Evolutionary conservation across 768 basidiomycete species (phyloP).

Genomic region (Daedaleopsis sinensis): DNA sequence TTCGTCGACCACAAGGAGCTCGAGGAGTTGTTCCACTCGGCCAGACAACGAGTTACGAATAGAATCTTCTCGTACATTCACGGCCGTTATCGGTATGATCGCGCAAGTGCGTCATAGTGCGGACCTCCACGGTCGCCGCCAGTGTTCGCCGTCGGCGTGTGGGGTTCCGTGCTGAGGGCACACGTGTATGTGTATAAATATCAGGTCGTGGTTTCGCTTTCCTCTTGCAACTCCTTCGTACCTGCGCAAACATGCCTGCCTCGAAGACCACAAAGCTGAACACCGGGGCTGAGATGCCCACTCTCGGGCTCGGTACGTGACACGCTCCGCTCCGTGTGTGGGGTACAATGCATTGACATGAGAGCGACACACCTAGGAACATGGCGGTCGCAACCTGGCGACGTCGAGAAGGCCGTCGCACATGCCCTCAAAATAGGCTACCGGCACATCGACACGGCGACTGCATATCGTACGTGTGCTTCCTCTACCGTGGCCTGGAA

Average conservation of each 20-base stretch:
- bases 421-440: conserved; percentile 77
- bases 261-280: conserved; percentile 56
- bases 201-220: neutral
- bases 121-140: neutral
- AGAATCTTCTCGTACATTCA: too few species aligned
- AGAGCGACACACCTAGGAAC: conserved; percentile 50
- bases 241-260: conserved; percentile 47
- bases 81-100: too few species aligned
- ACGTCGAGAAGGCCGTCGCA: conserved; percentile 74
- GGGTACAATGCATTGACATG: neutral
- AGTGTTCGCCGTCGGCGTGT: neutral
- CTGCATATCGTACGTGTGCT: conserved; percentile 50
- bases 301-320: conserved; percentile 61
- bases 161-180: neutral
- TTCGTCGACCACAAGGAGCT: neutral
- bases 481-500: neutral
- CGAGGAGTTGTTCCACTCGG: neutral
- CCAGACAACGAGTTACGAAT: too few species aligned
- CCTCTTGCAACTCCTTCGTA: neutral
- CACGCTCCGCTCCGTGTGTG: neutral
- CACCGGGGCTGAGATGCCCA: conserved; percentile 78
- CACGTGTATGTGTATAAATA: too few species aligned
- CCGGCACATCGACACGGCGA: conserved; percentile 70
- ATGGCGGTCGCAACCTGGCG: conserved; percentile 74
- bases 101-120: too few species aligned